Conservation (phyloP, 805 yeast genomes). For the Teunomyces tritomae region DNA sequence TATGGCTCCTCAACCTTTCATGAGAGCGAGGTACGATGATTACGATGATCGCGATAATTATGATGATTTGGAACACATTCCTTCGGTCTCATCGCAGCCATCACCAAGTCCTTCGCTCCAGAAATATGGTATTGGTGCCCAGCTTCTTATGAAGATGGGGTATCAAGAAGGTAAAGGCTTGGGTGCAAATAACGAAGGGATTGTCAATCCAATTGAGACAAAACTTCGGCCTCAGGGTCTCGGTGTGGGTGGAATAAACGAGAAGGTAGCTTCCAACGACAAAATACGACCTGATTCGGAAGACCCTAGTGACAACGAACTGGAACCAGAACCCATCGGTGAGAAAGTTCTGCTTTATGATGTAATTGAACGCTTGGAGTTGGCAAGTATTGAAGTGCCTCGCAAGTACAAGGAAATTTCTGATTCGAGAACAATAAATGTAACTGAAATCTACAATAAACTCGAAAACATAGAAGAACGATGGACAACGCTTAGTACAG, state of each 20-base stretch:
- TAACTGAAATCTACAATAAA: slow-evolving; percentile 7
- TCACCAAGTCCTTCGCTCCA: slow-evolving; percentile 5
- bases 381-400: slow-evolving; percentile 35
- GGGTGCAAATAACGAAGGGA: slow-evolving; percentile 74
- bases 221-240: slow-evolving; percentile 60
- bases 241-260: slow-evolving; percentile 61
- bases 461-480: slow-evolving; percentile 15
- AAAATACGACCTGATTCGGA: slow-evolving; percentile 8
- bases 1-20: neutral
- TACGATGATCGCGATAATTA: slow-evolving; percentile 11
- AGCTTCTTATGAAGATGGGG: slow-evolving; percentile 79
- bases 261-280: slow-evolving; percentile 1
- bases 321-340: slow-evolving; percentile 4
- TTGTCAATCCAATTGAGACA: slow-evolving; percentile 75
- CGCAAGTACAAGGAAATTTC: slow-evolving; percentile 29
- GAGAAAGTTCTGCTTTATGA: slow-evolving; percentile 22
- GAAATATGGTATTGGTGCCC: slow-evolving; percentile 82
- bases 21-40: slow-evolving; percentile 6
- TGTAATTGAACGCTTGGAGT: slow-evolving; percentile 36
- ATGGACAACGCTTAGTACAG: slow-evolving; percentile 11
- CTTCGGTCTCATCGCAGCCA: neutral
- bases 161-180: slow-evolving; percentile 80
- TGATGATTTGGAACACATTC: slow-evolving; percentile 1
- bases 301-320: slow-evolving; percentile 22
- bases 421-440: slow-evolving; percentile 16